Evolutionary conservation across 1,139 yeast genomes (phyloP), one percentile per base, ranked within the genome.

Genomic region (Saccharomycopsis crataegensis): DNA sequence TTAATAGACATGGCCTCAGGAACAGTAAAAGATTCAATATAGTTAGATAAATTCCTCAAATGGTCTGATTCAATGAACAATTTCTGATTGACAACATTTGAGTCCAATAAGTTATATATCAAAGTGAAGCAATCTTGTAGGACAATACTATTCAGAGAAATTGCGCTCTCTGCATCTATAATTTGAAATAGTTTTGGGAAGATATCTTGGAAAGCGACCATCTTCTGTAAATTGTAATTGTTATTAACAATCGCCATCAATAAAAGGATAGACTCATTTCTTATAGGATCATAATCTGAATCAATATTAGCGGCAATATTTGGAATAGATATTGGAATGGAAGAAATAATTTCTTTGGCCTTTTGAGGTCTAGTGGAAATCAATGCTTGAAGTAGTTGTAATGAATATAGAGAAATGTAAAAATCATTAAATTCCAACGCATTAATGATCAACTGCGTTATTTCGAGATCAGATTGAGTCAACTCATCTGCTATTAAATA

Each of bases 401-500:
- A 72, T 0, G 96, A 76, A 66, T 93, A 94, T 12, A 93, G 72
- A 58, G 85, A 77, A 41, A 84, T 77, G 65, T 89, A 95, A 65
- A 88, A 88, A 63, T 88, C 91, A 12, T 72, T 72, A 38, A 77
- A 75, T 50, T 79, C 78, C 33, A 82, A 65, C 3, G 86, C 72
- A 22, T 79, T 78, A 34, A 89, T 70, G 49, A 90, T 68, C 4
- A 79, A 68, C 31, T 77, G 74, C 46, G 93, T 73, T 34, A 81
- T 76, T 36, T 80, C 83, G 43, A 75, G 68, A 48, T 69, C 66
- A 62, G 77, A 78, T 64, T 88, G 94, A 1, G 93, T 86, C 62
- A 94, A 74, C 61, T 90, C 98, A 68, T 94, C 99, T 0, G 98
- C 90, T 44, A 94, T 86, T 96, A 97, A 91, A 58, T 90, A 71